A percentile compares a stretch with the other conserved stretches of the same genome.
Evolutionary conservation across 257 asterid species (phyloP).

Genomic region (Mitragyna speciosa): DNA sequence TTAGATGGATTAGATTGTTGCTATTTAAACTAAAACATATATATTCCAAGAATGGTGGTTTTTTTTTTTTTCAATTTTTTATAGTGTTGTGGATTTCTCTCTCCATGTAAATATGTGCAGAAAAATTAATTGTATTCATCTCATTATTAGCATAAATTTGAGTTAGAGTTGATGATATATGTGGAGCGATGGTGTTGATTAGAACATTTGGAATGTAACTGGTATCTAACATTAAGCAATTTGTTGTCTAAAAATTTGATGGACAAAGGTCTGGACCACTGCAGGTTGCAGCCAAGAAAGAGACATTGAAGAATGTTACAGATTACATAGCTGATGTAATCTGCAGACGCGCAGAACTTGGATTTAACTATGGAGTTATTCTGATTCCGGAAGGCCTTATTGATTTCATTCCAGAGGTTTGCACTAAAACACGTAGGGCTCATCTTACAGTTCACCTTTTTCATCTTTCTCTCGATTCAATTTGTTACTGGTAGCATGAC

Average conservation of each 20-base stretch:
- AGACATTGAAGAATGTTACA: constrained; percentile 77
- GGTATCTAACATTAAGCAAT: neutral
- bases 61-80: neutral
- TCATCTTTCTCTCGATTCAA: too few species aligned
- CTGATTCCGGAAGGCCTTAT: constrained; percentile 96
- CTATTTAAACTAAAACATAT: neutral
- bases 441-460: neutral
- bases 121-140: neutral
- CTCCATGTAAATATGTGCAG: neutral
- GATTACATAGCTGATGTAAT: constrained; percentile 81
- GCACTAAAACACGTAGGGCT: neutral
- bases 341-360: constrained; percentile 84
- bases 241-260: neutral
- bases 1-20: neutral
- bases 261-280: neutral
- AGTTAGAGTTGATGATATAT: neutral
- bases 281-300: constrained; percentile 90
- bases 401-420: constrained; percentile 98
- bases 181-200: neutral
- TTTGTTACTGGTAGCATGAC: neutral
- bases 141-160: too few species aligned
- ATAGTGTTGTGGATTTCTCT: neutral
- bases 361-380: constrained; percentile 89
- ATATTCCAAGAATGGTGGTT: neutral
- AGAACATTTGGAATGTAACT: neutral